Base-by-base conservation (phyloP, 257 asterid species). In the Jaltomata sinuosa region DNA sequence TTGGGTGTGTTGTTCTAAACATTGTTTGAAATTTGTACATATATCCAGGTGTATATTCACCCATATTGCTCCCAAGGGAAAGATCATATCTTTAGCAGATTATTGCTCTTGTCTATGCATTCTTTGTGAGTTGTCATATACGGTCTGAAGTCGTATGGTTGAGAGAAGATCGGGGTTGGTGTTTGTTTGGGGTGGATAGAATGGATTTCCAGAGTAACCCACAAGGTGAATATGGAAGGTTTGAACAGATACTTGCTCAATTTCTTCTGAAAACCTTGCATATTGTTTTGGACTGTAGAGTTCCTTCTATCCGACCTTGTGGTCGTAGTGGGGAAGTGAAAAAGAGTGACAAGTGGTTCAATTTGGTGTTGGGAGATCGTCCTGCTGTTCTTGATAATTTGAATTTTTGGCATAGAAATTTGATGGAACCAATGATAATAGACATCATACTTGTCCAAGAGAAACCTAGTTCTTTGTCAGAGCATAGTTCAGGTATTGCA, bases 261-360 rank as follows among this genome's bases (percentile, higher is more conserved):
- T 95, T 97, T 88, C 97, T 97, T 82, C 82, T 93, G 78, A 97
- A 95, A 87, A 90, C 93, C 88, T 84, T 97, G 87, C 99, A 97
- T 89, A 91, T 94, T 84, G 89, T 95, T 84, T 84, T 97, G 93
- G 98, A 97, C 84, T 97, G 97, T 0, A 91, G 99, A 94, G 94
- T 95, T 85, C 98, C 98, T 42, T 89, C 93, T 53, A 87, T 87
- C 31, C 91, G 95, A 71, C 92, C 97, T 0, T 78, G 86, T 86
- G 87, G 93, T 81, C 90, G 93, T 29, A 83, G 91, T 29, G 88
- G 91, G 11, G 97, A 95, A 84, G 91, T 94, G 34, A 91, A 88
- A 74, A 97, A 93, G 92, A 92, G 94, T 5, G 98, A 95, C 84
- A 95, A 88, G 86, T 97, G 99, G 98, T 95, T 97, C 88, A 97